Percentiles rank a stretch among this genome's conserved stretches.
These are phyloP conservation scores for Colletotrichum eleusines DNA, from an alignment of 2,329 filamentous ascomycete genomes.

Conservation along the genomic window DNA sequence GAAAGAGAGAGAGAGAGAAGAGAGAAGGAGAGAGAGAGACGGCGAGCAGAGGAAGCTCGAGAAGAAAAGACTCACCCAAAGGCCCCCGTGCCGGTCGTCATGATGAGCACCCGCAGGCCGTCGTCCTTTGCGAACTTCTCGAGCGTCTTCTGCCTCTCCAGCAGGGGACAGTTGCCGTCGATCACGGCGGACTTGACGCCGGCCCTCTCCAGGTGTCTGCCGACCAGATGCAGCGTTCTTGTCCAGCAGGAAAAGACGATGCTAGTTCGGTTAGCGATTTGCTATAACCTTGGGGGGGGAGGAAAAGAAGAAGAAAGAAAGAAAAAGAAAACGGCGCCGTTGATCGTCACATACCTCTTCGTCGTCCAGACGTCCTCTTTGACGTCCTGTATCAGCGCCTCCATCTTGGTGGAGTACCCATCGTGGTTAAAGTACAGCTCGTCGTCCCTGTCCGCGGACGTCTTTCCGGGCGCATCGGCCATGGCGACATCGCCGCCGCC, in stretches of 20 bases:
- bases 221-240: slow-evolving; percentile 54
- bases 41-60: neutral
- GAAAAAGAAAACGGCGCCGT: neutral
- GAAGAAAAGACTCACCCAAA: slow-evolving; percentile 61
- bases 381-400: slow-evolving; percentile 49
- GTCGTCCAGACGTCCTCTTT: slow-evolving; percentile 43
- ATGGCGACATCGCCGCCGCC: slow-evolving; percentile 15
- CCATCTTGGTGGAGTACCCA: slow-evolving; percentile 52
- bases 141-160: slow-evolving; percentile 53
- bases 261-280: slow-evolving; percentile 44
- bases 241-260: slow-evolving; percentile 63
- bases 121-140: slow-evolving; percentile 51
- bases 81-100: slow-evolving; percentile 65
- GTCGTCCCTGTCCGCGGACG: slow-evolving; percentile 30
- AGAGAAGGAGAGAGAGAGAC: too few relatives aligned
- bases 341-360: slow-evolving; percentile 45
- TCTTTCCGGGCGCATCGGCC: neutral
- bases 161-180: slow-evolving; percentile 56
- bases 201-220: slow-evolving; percentile 46
- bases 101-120: slow-evolving; percentile 57
- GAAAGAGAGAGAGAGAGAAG: too few relatives aligned
- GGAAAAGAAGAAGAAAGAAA: too few relatives aligned
- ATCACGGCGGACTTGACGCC: slow-evolving; percentile 53
- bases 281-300: neutral
- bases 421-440: slow-evolving; percentile 46